Evolutionary conservation across 148 eudicot species (phyloP).

Genomic region (Fallopia convolvulus): DNA sequence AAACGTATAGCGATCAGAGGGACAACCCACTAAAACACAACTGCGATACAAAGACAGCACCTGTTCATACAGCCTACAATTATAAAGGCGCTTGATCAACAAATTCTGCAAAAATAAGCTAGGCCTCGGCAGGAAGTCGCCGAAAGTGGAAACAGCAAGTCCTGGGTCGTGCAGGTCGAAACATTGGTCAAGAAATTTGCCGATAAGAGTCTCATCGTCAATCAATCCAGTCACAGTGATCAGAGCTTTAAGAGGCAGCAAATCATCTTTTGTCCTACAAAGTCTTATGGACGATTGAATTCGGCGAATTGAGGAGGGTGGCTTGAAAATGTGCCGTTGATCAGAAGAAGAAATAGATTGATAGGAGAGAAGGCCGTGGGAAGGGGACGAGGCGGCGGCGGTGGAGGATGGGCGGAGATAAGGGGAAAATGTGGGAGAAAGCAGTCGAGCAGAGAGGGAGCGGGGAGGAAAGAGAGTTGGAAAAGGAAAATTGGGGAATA

Average conservation of each 20-base stretch:
- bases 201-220: conserved; percentile 20
- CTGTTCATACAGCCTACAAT: conserved; percentile 39
- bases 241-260: conserved; percentile 33
- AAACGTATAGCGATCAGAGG: conserved; percentile 48
- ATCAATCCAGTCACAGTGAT: conserved; percentile 34
- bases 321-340: neutral
- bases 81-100: conserved; percentile 33
- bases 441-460: neutral
- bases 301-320: neutral
- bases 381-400: neutral
- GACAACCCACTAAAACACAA: conserved; percentile 30
- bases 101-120: conserved; percentile 44
- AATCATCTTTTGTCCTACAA: conserved; percentile 24
- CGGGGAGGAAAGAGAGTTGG: neutral
- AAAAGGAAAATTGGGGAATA: neutral
- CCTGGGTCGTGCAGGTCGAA: conserved; percentile 42
- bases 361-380: neutral
- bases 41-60: conserved; percentile 33
- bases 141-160: conserved; percentile 33
- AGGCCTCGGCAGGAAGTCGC: conserved; percentile 19
- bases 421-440: neutral
- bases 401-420: neutral
- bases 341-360: neutral
- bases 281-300: conserved; percentile 18
- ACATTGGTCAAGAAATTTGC: conserved; percentile 31